Evolutionary conservation across 805 yeast species (phyloP).

Genomic region (Ogataea minuta): DNA sequence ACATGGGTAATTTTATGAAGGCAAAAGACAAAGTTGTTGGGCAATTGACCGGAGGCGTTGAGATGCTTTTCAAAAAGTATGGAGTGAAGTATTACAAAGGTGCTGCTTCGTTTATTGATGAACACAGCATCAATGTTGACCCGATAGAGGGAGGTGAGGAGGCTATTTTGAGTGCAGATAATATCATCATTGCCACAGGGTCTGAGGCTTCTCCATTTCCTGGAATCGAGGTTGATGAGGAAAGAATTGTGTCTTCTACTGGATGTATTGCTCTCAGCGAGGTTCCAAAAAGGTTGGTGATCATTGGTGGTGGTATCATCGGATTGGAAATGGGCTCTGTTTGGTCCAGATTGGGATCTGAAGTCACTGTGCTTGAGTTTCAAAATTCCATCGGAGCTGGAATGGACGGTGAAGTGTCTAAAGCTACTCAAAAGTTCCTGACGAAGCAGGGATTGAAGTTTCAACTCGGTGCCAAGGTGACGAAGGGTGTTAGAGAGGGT

Average conservation of each 20-base stretch:
- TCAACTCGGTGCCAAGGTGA: constrained; percentile 88
- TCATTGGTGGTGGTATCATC: constrained; percentile 99
- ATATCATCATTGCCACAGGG: constrained; percentile 95
- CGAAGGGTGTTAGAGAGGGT: constrained; percentile 83
- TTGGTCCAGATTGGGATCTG: constrained; percentile 90
- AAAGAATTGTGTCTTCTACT: constrained; percentile 93
- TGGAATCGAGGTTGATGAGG: constrained; percentile 93
- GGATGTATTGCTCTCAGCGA: constrained; percentile 84
- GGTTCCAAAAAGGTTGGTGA: constrained; percentile 86
- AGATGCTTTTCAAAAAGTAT: constrained; percentile 92
- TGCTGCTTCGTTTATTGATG: constrained; percentile 81
- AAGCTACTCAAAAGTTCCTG: constrained; percentile 82
- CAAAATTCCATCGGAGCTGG: constrained; percentile 93
- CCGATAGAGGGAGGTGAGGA: constrained; percentile 86
- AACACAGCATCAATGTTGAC: constrained; percentile 70
- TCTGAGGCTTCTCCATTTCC: constrained; percentile 99
- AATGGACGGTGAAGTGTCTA: constrained; percentile 95
- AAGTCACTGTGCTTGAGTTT: constrained; percentile 93
- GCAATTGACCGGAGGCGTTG: constrained; percentile 91
- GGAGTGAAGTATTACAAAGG: constrained; percentile 95
- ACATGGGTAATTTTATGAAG: constrained; percentile 77
- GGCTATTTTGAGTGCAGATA: constrained; percentile 71
- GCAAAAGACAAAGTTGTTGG: constrained; percentile 90
- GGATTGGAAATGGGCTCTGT: constrained; percentile 99
- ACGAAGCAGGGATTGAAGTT: constrained; percentile 94